These are phyloP conservation scores for Pisolithus marmoratus DNA, from an alignment of 768 basidiomycete genomes.

Conservation along the genomic window DNA sequence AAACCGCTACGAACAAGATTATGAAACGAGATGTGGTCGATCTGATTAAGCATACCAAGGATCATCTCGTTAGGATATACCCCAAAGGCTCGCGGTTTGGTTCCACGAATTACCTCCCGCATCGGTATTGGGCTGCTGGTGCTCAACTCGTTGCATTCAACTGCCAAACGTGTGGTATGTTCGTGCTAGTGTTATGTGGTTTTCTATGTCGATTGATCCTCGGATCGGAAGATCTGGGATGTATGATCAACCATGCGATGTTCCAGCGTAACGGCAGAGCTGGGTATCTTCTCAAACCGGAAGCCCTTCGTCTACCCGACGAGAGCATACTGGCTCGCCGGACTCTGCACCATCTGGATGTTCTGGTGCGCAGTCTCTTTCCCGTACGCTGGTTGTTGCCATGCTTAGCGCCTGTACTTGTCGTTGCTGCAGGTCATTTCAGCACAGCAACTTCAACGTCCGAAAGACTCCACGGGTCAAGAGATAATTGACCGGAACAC, in stretches of 20 bases:
- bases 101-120: constrained; percentile 85
- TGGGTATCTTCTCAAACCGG: constrained; percentile 89
- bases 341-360: constrained; percentile 55
- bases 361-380: constrained; percentile 44
- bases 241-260: constrained; percentile 93
- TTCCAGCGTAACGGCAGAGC: constrained; percentile 85
- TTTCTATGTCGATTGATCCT: too few relatives aligned
- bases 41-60: constrained; percentile 81
- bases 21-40: constrained; percentile 62
- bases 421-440: constrained; percentile 54
- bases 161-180: constrained; percentile 93
- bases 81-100: constrained; percentile 77
- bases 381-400: too few relatives aligned
- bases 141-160: constrained; percentile 91
- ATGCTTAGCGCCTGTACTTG: too few relatives aligned
- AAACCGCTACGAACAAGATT: constrained; percentile 71
- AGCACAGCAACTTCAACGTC: constrained; percentile 82
- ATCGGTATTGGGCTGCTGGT: constrained; percentile 85
- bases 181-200: not conserved
- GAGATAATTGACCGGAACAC: constrained; percentile 56
- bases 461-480: constrained; percentile 54
- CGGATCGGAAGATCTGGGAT: constrained; percentile 67
- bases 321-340: constrained; percentile 52
- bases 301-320: constrained; percentile 58
- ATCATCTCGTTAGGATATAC: constrained; percentile 80